Evolutionary conservation across 352 stramenopile genomes (phyloP), one percentile per base, ranked within the genome.

Genomic region (Albugo candida): DNA sequence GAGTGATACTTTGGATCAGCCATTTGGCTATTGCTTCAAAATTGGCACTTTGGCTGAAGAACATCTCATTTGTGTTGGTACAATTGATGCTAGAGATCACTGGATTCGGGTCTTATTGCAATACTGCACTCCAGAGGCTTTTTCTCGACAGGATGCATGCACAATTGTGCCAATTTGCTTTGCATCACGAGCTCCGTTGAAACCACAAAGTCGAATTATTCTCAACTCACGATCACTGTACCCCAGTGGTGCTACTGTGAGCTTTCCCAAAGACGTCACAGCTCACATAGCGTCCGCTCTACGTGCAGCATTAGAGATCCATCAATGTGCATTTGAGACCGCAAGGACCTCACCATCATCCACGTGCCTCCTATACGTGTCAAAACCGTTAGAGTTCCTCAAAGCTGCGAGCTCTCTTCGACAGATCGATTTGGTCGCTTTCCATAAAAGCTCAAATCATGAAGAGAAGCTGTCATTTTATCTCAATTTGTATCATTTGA

Each of bases 401-500:
- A 69, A 87, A 39, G 55, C 67, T 12, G 77, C 73, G 0, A 83
- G 70, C 43, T 59, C 58, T 3, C 40, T 91, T 11, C 66, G 74
- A 17, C 51, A 35, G 11, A 56, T 86, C 40, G 62, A 91, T 46
- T 44, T 87, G 21, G n/a, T 61, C 10, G 27, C 49, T 0, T 36
- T 85, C 1, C 53, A 80, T 11, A 51, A 58, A 14, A 59, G 43
- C 11, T 56, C 51, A 2, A 67, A 59, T 4, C 70, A 87, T 19
- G 77, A 91, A 54, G 60, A 81, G 14, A 67, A 79, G 16, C 40
- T 87, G 0, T 52, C 65, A 8, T 85, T 91, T 40, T 87, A 80
- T 40, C 55, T 91, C 42, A 91, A 91, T 48, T 38, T 91, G 46
- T 85, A 83, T 40, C 72, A 87, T 42, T 60, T 63, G 1, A 53